A percentile compares a stretch with the other conserved stretches of the same genome.
Evolutionary conservation across 2,329 filamentous ascomycete genomes (phyloP).

Genomic region (Neonectria sp.): DNA sequence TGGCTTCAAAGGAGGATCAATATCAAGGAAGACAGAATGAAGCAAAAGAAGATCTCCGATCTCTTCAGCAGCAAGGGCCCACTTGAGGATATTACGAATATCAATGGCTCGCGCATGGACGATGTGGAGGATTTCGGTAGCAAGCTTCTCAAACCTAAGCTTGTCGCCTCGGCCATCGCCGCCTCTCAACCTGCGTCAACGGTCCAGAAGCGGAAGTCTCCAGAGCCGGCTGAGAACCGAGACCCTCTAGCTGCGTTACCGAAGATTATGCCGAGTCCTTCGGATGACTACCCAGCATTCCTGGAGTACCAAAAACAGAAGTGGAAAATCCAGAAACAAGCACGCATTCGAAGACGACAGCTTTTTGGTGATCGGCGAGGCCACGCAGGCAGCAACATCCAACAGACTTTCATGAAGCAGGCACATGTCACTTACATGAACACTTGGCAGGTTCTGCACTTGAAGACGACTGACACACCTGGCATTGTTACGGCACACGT

Average conservation of each 20-base stretch:
- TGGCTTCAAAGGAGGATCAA: conserved; percentile 97
- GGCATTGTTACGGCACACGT: conserved; percentile 92
- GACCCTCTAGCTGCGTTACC: conserved; percentile 90
- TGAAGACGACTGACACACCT: conserved; percentile 85
- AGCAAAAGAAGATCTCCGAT: conserved; percentile 99
- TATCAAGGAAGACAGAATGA: conserved; percentile 95
- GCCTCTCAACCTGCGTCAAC: conserved; percentile 67
- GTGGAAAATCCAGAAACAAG: conserved; percentile 98
- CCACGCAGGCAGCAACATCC: conserved; percentile 66
- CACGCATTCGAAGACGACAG: conserved; percentile 86
- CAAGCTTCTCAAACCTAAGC: conserved; percentile 76
- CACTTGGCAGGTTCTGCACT: conserved; percentile 95
- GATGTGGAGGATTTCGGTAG: conserved; percentile 89
- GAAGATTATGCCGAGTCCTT: conserved; percentile 85
- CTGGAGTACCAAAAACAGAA: conserved; percentile 97
- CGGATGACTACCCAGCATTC: conserved; percentile 89
- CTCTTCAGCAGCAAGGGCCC: conserved; percentile 77
- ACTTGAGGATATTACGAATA: conserved; percentile 80
- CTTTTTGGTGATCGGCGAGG: conserved; percentile 89
- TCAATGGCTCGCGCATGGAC: conserved; percentile 66
- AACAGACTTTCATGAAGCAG: conserved; percentile 88
- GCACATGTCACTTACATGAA: conserved; percentile 91
- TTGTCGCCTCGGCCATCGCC: conserved; percentile 66
- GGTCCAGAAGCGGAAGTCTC: conserved; percentile 80
- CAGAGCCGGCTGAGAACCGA: conserved; percentile 74